Evolutionary conservation across 1,284 basidiomycete genomes (phyloP).

Genomic region (Phylloboletellus chloephorus): DNA sequence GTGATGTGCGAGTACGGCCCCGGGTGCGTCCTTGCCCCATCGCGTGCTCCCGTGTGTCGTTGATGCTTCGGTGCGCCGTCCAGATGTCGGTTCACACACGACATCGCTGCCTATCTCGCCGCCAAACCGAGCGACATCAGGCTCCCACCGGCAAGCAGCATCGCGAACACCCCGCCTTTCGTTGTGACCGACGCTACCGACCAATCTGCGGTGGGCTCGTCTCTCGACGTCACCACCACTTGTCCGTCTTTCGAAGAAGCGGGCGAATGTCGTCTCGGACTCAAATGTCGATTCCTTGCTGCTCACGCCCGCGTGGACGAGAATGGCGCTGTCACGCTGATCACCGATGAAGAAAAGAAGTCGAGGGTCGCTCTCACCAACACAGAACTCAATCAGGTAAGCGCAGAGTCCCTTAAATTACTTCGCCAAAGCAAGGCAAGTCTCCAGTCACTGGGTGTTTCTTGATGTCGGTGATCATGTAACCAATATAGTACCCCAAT

Average conservation of each 20-base stretch:
- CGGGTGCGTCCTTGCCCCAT: conserved; percentile 41
- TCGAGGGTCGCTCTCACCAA: conserved; percentile 45
- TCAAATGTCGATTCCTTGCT: conserved; percentile 88
- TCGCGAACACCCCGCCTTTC: conserved; percentile 48
- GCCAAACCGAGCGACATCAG: conserved; percentile 73
- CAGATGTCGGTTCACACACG: conserved; percentile 82
- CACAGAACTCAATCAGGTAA: conserved; percentile 74
- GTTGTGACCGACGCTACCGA: conserved; percentile 14
- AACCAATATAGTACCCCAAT: conserved; percentile 50
- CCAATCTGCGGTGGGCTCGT: conserved; percentile 19
- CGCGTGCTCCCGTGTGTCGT: neutral
- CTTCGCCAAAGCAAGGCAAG: conserved; percentile 65
- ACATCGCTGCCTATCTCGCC: conserved; percentile 70
- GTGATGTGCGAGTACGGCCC: conserved; percentile 58
- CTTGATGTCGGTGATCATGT: conserved; percentile 5
- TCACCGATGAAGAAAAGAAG: conserved; percentile 56
- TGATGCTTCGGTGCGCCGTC: conserved; percentile 1
- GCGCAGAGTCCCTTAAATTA: conserved; percentile 49
- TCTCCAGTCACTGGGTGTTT: neutral
- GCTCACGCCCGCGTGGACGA: conserved; percentile 53
- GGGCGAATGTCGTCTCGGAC: conserved; percentile 82
- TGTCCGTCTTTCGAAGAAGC: conserved; percentile 74
- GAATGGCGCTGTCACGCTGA: conserved; percentile 37
- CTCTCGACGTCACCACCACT: conserved; percentile 44
- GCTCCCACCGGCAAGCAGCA: conserved; percentile 43